Evolutionary conservation across 1,139 yeast genomes (phyloP).

Genomic region (Pneumocystis wakefieldiae): DNA sequence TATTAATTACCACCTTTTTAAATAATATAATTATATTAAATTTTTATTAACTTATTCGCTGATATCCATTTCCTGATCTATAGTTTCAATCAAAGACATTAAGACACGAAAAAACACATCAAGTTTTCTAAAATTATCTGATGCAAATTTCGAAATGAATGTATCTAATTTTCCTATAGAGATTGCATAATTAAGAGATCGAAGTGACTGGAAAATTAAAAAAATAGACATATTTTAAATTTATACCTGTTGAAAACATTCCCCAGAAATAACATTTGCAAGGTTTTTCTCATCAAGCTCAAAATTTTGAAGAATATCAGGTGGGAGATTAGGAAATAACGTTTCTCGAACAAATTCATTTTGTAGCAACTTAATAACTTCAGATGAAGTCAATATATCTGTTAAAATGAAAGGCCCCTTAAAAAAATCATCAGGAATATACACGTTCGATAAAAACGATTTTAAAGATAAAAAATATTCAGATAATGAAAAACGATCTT

Average conservation of each 20-base stretch:
- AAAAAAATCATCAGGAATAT: neutral
- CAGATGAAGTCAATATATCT: constrained; percentile 3
- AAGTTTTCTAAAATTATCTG: neutral
- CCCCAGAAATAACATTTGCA: neutral
- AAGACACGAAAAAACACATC: neutral
- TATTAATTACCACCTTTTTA: neutral
- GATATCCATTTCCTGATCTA: neutral
- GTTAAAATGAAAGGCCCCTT: neutral
- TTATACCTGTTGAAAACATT: neutral
- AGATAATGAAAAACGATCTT: neutral
- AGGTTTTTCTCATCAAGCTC: neutral
- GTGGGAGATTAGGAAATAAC: constrained; percentile 6
- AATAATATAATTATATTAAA: neutral
- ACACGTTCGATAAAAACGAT: neutral
- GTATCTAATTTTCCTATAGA: neutral
- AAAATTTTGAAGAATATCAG: neutral
- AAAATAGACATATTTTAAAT: neutral
- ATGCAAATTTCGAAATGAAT: neutral
- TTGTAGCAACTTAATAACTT: constrained; percentile 2
- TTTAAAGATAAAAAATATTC: neutral
- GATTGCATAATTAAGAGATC: neutral
- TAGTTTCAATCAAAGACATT: neutral
- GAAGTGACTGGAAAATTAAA: neutral
- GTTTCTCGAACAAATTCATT: constrained; percentile 5
- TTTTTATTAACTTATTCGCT: neutral